phyloP scores from a whole-genome alignment of 805 yeast genomes.

The Cyberlindnera suaveolens region DNA sequence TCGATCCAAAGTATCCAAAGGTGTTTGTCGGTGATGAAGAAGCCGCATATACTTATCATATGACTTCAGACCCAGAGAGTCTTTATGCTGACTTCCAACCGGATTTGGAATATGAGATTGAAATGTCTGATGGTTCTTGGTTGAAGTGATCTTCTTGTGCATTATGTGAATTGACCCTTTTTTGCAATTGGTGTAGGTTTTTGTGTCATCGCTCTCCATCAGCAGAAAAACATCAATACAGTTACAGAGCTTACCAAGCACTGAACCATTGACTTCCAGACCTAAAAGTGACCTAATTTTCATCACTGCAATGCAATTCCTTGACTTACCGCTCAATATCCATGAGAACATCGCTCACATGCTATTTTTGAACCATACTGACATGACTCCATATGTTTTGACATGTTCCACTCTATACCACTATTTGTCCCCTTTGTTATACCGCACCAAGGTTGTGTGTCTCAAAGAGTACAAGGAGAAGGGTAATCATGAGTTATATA shows the following conservation, averaged over 20 bases:
- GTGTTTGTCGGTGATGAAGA: conserved; percentile 48
- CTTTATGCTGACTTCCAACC: conserved; percentile 71
- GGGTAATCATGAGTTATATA: no score
- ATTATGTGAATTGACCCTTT: not conserved
- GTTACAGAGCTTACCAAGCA: no score
- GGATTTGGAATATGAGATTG: conserved; percentile 48
- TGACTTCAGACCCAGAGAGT: conserved; percentile 59
- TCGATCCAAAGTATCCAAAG: conserved; percentile 32
- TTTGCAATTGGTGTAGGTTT: not conserved
- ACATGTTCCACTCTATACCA: not conserved
- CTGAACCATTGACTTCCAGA: no score
- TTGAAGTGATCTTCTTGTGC: conserved; percentile 5
- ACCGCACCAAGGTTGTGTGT: not conserved
- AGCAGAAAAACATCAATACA: no score
- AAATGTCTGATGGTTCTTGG: conserved; percentile 23
- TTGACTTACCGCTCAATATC: conserved; percentile 15
- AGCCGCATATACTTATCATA: conserved; percentile 59
- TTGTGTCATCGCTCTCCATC: not conserved
- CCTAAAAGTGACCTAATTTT: no score
- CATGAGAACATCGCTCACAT: conserved; percentile 7
- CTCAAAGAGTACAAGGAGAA: not conserved
- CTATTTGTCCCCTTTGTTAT: not conserved
- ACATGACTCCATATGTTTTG: conserved; percentile 8
- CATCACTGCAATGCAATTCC: not conserved
- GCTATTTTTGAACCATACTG: not conserved